Percentiles rank a stretch among this genome's conserved stretches.
Conservation (phyloP, 2,329 filamentous ascomycete species). For the Trichoderma sp. region DNA sequence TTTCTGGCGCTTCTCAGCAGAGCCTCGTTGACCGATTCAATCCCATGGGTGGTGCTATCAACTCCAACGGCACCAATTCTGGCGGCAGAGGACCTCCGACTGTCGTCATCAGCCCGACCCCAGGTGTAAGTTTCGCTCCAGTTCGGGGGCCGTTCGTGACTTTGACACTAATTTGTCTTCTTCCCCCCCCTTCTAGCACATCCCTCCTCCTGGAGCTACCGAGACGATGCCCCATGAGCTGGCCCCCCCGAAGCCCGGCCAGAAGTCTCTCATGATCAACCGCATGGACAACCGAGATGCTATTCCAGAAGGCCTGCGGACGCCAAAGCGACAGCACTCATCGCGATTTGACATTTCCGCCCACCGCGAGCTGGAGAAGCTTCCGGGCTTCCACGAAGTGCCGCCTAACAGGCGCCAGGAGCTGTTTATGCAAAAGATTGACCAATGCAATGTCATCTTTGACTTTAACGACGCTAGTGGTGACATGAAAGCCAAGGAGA, state of each 20-base stretch:
- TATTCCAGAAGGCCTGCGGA: conserved; percentile 89
- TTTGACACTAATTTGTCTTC: conserved; percentile 2
- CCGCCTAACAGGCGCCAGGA: conserved; percentile 92
- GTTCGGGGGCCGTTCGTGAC: neutral
- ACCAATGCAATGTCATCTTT: conserved; percentile 99
- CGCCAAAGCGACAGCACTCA: conserved; percentile 94
- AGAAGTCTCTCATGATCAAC: conserved; percentile 85
- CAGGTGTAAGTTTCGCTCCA: conserved; percentile 62
- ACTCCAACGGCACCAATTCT: conserved; percentile 36
- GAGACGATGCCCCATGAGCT: conserved; percentile 99
- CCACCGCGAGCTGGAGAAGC: conserved; percentile 92
- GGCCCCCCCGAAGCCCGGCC: conserved; percentile 84
- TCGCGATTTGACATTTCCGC: conserved; percentile 97
- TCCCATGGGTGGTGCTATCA: conserved; percentile 33
- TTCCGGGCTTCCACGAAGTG: conserved; percentile 97
- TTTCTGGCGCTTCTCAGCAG: conserved; percentile 37
- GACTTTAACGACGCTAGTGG: conserved; percentile 98
- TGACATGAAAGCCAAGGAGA: conserved; percentile 99
- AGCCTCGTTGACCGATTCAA: conserved; percentile 43
- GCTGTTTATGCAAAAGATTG: conserved; percentile 99
- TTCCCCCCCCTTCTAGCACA: conserved; percentile 55
- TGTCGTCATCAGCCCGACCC: conserved; percentile 91
- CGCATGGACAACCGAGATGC: conserved; percentile 89
- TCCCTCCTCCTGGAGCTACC: conserved; percentile 85
- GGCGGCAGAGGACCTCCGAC: conserved; percentile 65